Conservation (phyloP, 2,329 filamentous ascomycete genomes). For the Ophiosphaerella narmari region DNA sequence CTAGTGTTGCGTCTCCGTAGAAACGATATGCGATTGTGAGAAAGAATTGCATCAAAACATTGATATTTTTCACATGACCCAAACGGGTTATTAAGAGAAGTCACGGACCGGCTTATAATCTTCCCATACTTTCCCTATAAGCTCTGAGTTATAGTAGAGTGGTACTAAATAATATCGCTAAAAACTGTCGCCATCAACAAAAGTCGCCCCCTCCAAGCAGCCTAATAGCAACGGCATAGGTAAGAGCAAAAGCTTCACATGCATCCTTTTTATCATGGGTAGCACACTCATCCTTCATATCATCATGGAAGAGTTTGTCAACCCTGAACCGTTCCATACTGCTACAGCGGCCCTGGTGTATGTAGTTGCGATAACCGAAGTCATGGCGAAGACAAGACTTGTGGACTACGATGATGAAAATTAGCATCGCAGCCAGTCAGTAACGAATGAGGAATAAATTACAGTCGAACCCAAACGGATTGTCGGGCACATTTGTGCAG, state of each 20-base stretch:
- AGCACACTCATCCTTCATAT: constrained; percentile 40
- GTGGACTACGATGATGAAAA: constrained; percentile 15
- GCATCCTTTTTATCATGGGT: constrained; percentile 13
- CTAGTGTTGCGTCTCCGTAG: too few relatives aligned
- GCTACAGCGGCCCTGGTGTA: constrained; percentile 53
- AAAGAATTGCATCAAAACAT: too few relatives aligned
- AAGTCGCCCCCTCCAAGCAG: background rate
- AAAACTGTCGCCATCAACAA: too few relatives aligned
- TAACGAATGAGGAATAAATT: background rate
- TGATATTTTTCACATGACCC: too few relatives aligned
- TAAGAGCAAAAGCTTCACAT: constrained; percentile 18
- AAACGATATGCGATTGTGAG: too few relatives aligned
- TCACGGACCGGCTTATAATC: too few relatives aligned
- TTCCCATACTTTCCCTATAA: too few relatives aligned
- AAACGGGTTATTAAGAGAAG: too few relatives aligned
- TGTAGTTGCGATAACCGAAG: constrained; percentile 60
- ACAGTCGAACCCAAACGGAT: constrained; percentile 41
- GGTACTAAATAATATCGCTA: too few relatives aligned
- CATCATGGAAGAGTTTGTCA: constrained; percentile 1
- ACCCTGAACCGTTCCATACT: constrained; percentile 31
- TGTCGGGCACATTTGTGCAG: constrained; percentile 41
- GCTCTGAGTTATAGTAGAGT: too few relatives aligned
- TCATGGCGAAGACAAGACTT: constrained; percentile 56
- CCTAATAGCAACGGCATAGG: background rate
- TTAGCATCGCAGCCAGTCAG: background rate